phyloP scores from a whole-genome alignment of 2,329 filamentous ascomycete genomes.

The Pseudogymnoascus pannorum region DNA sequence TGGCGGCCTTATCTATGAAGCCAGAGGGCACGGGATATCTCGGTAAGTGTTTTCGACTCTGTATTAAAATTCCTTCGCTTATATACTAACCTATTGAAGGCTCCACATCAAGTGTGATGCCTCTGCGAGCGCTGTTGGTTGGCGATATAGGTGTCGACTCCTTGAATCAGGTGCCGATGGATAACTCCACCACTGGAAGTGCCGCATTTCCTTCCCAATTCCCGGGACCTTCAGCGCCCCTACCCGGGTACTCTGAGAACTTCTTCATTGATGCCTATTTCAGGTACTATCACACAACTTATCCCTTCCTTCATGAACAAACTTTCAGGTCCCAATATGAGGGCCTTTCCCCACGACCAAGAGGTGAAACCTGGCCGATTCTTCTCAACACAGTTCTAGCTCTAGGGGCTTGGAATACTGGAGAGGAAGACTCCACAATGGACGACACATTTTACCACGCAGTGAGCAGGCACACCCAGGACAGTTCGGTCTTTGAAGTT shows the following conservation, averaged over 20 bases:
- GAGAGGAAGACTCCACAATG: constrained; percentile 23
- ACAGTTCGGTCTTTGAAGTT: constrained; percentile 28
- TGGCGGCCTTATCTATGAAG: constrained; percentile 31
- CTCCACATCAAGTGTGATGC: constrained; percentile 5
- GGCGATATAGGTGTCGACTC: background rate
- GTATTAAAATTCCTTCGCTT: too few relatives aligned
- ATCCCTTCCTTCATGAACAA: constrained; percentile 19
- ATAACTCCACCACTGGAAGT: background rate
- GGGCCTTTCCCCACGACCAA: constrained; percentile 15
- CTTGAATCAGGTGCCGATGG: background rate
- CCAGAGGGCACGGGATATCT: constrained; percentile 31
- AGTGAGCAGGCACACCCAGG: constrained; percentile 24
- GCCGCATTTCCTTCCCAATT: background rate
- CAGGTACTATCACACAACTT: constrained; percentile 15
- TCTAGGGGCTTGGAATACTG: constrained; percentile 31
- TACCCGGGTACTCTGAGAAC: background rate
- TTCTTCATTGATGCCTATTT: constrained; percentile 19
- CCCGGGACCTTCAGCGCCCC: background rate
- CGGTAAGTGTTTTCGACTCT: constrained; percentile 9
- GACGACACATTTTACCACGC: constrained; percentile 28
- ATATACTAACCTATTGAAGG: background rate
- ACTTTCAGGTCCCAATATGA: constrained; percentile 17
- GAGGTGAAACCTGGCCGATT: constrained; percentile 28
- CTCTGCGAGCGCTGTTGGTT: background rate
- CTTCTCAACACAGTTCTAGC: constrained; percentile 32